A percentile compares a stretch with the other conserved stretches of the same genome.
These are phyloP conservation scores for Penicillium janthinellum DNA, from an alignment of 2,329 filamentous ascomycete genomes.

Conservation along the genomic window DNA sequence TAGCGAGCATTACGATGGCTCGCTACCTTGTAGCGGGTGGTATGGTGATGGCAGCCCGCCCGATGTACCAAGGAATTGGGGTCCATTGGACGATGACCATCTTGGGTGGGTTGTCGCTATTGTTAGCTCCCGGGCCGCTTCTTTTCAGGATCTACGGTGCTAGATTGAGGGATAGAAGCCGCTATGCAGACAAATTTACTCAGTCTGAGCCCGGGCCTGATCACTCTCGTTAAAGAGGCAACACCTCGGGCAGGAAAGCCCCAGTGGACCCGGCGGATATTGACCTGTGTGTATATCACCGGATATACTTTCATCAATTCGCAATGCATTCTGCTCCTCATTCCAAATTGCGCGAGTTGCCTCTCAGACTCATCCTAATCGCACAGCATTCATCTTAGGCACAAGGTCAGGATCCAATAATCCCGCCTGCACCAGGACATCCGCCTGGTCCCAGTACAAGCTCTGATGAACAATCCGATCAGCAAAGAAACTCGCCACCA, in stretches of 20 bases:
- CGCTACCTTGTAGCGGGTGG: conserved; percentile 41
- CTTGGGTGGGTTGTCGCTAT: conserved; percentile 30
- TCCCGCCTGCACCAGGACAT: conserved; percentile 61
- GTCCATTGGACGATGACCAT: conserved; percentile 43
- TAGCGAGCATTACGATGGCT: conserved; percentile 27
- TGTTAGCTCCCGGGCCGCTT: neutral
- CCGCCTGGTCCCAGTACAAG: conserved; percentile 65
- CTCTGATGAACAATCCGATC: conserved; percentile 51
- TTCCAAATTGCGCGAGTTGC: neutral
- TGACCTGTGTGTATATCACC: too few species aligned
- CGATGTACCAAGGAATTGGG: conserved; percentile 41
- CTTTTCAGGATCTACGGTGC: neutral
- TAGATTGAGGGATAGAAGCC: neutral
- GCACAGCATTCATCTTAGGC: conserved; percentile 37
- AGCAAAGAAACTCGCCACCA: conserved; percentile 47
- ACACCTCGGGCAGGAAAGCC: too few species aligned
- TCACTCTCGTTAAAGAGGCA: too few species aligned
- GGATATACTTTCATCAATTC: neutral
- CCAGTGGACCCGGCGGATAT: too few species aligned
- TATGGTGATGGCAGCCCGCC: conserved; percentile 30
- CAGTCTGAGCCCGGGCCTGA: too few species aligned
- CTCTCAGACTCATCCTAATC: neutral
- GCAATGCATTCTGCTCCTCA: neutral
- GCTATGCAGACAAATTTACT: neutral
- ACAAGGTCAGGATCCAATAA: conserved; percentile 58